Evolutionary conservation across 495 filamentous ascomycete species (phyloP).

Genomic region (Hyaloscypha variabilis): DNA sequence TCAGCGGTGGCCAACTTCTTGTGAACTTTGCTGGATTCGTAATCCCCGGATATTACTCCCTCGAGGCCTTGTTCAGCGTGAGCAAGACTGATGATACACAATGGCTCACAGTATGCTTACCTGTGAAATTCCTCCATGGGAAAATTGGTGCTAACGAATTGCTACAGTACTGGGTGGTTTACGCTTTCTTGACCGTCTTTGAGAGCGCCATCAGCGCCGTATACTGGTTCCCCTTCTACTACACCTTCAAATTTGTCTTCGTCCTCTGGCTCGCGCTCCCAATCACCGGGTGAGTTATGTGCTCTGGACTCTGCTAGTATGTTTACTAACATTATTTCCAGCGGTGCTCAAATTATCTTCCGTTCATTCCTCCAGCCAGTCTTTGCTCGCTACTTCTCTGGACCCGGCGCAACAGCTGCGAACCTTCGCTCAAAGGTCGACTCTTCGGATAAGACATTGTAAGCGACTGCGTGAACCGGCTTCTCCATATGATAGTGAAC

Average conservation of each 20-base stretch:
- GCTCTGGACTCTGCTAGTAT: constrained; percentile 2
- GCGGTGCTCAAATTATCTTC: constrained; percentile 96
- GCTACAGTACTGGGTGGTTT: constrained; percentile 93
- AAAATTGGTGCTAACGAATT: constrained; percentile 32
- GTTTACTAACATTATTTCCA: constrained; percentile 44
- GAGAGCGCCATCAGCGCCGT: constrained; percentile 92
- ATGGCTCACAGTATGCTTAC: constrained; percentile 61
- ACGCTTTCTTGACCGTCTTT: constrained; percentile 72
- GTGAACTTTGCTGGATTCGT: constrained; percentile 96
- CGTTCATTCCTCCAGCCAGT: constrained; percentile 91
- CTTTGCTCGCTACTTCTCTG: constrained; percentile 85
- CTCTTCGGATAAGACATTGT: constrained; percentile 58
- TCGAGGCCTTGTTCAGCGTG: constrained; percentile 83
- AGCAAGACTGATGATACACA: constrained; percentile 90
- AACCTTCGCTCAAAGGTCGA: constrained; percentile 92
- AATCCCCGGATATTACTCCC: constrained; percentile 93
- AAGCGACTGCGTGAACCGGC: constrained; percentile 23
- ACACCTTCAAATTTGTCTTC: constrained; percentile 98
- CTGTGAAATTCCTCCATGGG: not conserved
- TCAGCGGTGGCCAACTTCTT: constrained; percentile 80
- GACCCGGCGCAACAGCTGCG: constrained; percentile 73
- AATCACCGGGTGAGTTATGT: constrained; percentile 74
- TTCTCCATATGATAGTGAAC: constrained; percentile 15
- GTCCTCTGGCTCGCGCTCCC: constrained; percentile 97
- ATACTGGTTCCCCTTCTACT: constrained; percentile 99